Evolutionary conservation across 176 grass and related monocot species (phyloP).

Genomic region (Lolium rigidum): DNA sequence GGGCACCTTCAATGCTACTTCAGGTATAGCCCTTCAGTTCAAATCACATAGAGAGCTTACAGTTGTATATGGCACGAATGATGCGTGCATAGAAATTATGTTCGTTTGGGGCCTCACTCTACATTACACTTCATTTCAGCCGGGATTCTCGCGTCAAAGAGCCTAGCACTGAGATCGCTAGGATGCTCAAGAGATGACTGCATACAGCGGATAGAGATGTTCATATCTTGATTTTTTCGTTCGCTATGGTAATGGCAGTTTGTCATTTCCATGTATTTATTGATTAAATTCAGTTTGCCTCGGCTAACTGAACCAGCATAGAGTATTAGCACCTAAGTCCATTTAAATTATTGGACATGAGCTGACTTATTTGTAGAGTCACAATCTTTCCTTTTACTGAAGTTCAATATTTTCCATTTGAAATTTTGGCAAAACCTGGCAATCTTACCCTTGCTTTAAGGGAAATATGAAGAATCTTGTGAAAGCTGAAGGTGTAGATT

Average conservation of each 20-base stretch:
- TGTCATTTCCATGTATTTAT: conserved; percentile 32
- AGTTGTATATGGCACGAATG: conserved; percentile 26
- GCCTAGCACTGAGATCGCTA: conserved; percentile 44
- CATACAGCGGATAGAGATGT: conserved; percentile 28
- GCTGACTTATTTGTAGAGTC: conserved; percentile 20
- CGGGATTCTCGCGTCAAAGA: conserved; percentile 74
- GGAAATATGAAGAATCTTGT: no score
- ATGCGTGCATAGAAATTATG: conserved; percentile 45
- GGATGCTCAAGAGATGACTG: conserved; percentile 23
- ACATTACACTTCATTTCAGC: conserved; percentile 70
- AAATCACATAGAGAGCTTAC: neutral
- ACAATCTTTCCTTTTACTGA: neutral
- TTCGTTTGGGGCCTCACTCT: conserved; percentile 53
- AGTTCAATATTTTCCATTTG: neutral
- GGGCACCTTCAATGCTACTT: conserved; percentile 41
- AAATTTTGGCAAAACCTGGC: neutral
- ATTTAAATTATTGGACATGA: conserved; percentile 33
- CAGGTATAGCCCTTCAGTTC: conserved; percentile 56
- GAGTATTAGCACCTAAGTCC: conserved; percentile 11
- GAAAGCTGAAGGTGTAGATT: no score
- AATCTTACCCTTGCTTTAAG: neutral
- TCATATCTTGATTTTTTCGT: conserved; percentile 24
- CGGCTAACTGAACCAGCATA: conserved; percentile 30
- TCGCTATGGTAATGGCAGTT: conserved; percentile 18
- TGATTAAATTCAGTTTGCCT: conserved; percentile 40